Conservation (phyloP, 257 asterid genomes). For the Craterostigma plantagineum region DNA sequence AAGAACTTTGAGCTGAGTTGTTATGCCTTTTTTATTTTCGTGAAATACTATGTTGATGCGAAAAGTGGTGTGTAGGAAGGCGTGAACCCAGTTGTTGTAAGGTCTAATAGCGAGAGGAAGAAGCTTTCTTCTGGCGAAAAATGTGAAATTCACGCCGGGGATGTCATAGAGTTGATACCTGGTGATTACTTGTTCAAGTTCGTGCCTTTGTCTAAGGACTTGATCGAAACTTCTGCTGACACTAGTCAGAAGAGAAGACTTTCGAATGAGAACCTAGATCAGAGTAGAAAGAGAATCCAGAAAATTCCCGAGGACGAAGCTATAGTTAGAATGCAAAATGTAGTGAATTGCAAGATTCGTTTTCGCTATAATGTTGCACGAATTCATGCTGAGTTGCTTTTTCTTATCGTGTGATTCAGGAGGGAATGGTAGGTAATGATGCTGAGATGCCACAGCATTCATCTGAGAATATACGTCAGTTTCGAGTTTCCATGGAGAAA, state of each 20-base stretch:
- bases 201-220: conserved; percentile 18
- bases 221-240: conserved; percentile 11
- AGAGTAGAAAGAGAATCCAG: conserved; percentile 32
- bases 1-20: background rate
- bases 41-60: conserved; percentile 1
- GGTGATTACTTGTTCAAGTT: conserved; percentile 73
- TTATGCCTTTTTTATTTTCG: background rate
- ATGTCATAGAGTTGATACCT: conserved; percentile 71
- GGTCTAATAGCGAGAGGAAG: conserved; percentile 42
- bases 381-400: conserved; percentile 7
- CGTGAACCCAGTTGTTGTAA: conserved; percentile 63
- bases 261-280: conserved; percentile 19
- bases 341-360: conserved; percentile 8
- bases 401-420: conserved; percentile 10
- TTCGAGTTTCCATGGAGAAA: conserved; percentile 32
- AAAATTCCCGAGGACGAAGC: conserved; percentile 24
- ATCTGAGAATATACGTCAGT: conserved; percentile 32
- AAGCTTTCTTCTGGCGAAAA: conserved; percentile 59
- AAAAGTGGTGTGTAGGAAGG: conserved; percentile 48
- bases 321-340: conserved; percentile 13
- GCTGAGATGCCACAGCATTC: conserved; percentile 12
- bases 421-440: conserved; percentile 13
- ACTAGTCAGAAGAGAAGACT: conserved; percentile 30
- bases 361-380: background rate
- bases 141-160: conserved; percentile 42